phyloP scores from a whole-genome alignment of 257 asterid genomes.

The Fraxinus quadrangulata region DNA sequence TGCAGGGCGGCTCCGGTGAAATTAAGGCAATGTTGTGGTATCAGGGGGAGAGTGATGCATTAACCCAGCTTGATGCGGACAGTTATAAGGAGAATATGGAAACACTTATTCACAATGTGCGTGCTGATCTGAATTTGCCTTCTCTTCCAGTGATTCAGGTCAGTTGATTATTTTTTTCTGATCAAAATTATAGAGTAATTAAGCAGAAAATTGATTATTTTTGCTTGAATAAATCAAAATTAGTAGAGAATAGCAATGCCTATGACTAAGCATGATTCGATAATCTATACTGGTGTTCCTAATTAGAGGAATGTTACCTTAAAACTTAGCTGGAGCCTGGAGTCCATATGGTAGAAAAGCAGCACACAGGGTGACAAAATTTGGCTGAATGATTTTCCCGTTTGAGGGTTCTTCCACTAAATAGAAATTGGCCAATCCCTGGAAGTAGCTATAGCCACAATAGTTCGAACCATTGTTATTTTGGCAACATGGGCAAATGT shows the following conservation, averaged over 20 bases:
- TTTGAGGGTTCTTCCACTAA: no score
- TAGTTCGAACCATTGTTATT: no score
- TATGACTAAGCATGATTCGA: not conserved
- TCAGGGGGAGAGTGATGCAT: conserved; percentile 92
- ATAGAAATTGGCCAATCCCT: no score
- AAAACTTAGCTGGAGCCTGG: not conserved
- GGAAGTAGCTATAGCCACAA: no score
- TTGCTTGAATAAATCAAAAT: not conserved
- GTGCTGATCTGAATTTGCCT: conserved; percentile 64
- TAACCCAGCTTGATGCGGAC: conserved; percentile 54
- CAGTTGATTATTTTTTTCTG: conserved; percentile 4
- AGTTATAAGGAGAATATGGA: conserved; percentile 62
- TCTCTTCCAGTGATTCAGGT: conserved; percentile 74
- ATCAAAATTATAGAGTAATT: not conserved
- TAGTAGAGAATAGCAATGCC: not conserved
- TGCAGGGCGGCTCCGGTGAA: conserved; percentile 43
- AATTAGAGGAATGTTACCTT: not conserved
- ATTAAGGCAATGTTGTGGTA: conserved; percentile 83
- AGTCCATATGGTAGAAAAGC: not conserved
- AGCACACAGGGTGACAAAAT: no score
- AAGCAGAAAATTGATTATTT: not conserved
- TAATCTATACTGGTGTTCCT: not conserved
- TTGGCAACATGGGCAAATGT: no score
- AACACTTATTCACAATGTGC: conserved; percentile 50
- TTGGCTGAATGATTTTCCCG: no score